Evolutionary conservation across 352 stramenopile genomes (phyloP).

Genomic region (Nothophytophthora sp.): DNA sequence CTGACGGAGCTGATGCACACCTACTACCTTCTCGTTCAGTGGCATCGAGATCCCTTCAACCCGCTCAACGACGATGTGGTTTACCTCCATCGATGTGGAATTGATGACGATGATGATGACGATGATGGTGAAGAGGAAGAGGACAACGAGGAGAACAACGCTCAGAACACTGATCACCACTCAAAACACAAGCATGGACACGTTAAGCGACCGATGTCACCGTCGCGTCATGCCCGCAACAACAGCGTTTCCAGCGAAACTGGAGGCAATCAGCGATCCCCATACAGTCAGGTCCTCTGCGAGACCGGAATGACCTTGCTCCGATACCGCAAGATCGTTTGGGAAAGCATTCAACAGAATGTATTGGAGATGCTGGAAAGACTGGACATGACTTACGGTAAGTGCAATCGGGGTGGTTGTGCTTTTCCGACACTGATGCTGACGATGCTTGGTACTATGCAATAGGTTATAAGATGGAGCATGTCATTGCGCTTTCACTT

Average conservation of each 20-base stretch:
- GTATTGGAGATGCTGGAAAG: slow-evolving; percentile 72
- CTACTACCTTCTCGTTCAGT: slow-evolving; percentile 89
- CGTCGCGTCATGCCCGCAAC: slow-evolving; percentile 33
- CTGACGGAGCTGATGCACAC: slow-evolving; percentile 88
- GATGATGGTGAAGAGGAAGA: slow-evolving; percentile 67
- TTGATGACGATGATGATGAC: slow-evolving; percentile 80
- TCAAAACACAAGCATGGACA: slow-evolving; percentile 12
- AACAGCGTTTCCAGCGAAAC: slow-evolving; percentile 36
- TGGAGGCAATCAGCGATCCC: slow-evolving; percentile 24
- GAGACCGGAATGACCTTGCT: slow-evolving; percentile 80
- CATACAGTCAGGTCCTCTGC: slow-evolving; percentile 71
- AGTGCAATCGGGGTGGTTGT: too few relatives aligned
- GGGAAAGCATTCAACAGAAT: slow-evolving; percentile 86
- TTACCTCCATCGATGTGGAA: slow-evolving; percentile 82
- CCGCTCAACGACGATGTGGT: slow-evolving; percentile 63
- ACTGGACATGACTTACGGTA: slow-evolving; percentile 75
- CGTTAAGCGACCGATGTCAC: slow-evolving; percentile 20
- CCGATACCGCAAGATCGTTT: slow-evolving; percentile 84
- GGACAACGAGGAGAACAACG: slow-evolving; percentile 39
- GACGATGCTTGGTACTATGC: slow-evolving; percentile 7
- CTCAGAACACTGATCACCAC: slow-evolving; percentile 22
- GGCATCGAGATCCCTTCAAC: slow-evolving; percentile 88
- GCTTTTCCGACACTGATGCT: too few relatives aligned
- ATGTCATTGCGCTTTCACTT: slow-evolving; percentile 83
- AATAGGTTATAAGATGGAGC: slow-evolving; percentile 85